Percentiles rank a stretch among this genome's conserved stretches.
Evolutionary conservation across 2,329 filamentous ascomycete genomes (phyloP).

Genomic region (Torrubiella hemipterigena): DNA sequence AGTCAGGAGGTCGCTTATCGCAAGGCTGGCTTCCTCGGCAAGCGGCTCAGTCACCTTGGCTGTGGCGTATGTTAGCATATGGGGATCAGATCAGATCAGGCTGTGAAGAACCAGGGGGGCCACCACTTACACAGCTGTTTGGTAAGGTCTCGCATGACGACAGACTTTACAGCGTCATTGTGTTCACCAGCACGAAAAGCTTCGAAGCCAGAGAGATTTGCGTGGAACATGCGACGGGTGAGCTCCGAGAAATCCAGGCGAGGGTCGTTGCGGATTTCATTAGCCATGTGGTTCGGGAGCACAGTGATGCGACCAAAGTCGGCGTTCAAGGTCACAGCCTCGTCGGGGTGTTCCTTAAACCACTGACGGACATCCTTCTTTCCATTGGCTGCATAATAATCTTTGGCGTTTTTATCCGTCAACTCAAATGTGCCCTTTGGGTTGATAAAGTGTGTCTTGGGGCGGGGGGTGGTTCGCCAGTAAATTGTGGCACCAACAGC

Average conservation of each 20-base stretch:
- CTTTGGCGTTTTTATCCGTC: slow-evolving; percentile 1
- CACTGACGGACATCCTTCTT: slow-evolving; percentile 2
- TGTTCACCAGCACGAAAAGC: slow-evolving; percentile 1
- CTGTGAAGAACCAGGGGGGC: too few species aligned
- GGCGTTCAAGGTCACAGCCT: slow-evolving; percentile 4
- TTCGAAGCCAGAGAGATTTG: slow-evolving; percentile 9
- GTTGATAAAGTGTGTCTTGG: slow-evolving; percentile 4
- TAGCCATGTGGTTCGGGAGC: slow-evolving; percentile 8
- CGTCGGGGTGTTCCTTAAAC: slow-evolving; percentile 5
- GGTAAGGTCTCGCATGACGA: slow-evolving; percentile 10
- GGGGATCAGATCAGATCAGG: background rate
- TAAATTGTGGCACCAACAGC: slow-evolving; percentile 3
- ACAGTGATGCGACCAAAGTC: slow-evolving; percentile 10
- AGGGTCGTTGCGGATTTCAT: slow-evolving; percentile 12
- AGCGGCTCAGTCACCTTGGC: slow-evolving; percentile 6
- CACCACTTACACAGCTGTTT: slow-evolving; percentile 8
- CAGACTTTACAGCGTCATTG: slow-evolving; percentile 6
- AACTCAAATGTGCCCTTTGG: slow-evolving; percentile 5
- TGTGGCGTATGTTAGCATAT: too few species aligned
- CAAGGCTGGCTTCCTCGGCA: slow-evolving; percentile 4
- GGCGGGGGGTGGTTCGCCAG: slow-evolving; percentile 1
- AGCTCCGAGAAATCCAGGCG: slow-evolving; percentile 9
- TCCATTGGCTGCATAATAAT: slow-evolving; percentile 1
- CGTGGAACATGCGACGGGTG: slow-evolving; percentile 5
- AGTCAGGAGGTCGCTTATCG: slow-evolving; percentile 3